phyloP scores from a whole-genome alignment of 495 filamentous ascomycete genomes.

The Aspergillus sclerotiicarbonarius region DNA sequence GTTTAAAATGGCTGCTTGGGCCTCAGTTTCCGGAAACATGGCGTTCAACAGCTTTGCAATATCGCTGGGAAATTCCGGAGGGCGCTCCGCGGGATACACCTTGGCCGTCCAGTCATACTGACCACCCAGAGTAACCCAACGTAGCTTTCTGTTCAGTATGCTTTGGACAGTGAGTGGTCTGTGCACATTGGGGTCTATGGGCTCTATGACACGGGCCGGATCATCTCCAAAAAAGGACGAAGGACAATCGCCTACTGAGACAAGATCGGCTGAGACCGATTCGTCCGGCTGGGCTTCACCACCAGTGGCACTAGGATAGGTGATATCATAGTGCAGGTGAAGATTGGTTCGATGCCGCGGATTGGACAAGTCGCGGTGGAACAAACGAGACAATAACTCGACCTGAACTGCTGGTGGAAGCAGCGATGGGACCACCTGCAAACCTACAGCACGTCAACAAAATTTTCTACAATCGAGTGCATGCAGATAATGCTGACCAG shows the following conservation, averaged over 20 bases:
- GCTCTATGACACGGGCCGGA: slow-evolving; percentile 40
- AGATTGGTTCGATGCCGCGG: slow-evolving; percentile 79
- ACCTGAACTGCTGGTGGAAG: slow-evolving; percentile 67
- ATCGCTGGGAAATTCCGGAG: slow-evolving; percentile 75
- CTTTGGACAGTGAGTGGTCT: slow-evolving; percentile 63
- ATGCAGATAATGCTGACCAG: slow-evolving; percentile 32
- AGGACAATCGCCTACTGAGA: neutral
- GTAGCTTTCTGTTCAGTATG: slow-evolving; percentile 71
- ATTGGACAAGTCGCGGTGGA: slow-evolving; percentile 78
- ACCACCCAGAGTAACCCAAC: slow-evolving; percentile 90
- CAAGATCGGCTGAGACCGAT: neutral
- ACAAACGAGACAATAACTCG: slow-evolving; percentile 61
- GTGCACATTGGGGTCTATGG: slow-evolving; percentile 66
- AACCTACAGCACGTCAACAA: slow-evolving; percentile 50
- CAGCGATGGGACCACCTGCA: slow-evolving; percentile 71
- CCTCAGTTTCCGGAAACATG: slow-evolving; percentile 67
- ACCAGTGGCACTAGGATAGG: slow-evolving; percentile 51
- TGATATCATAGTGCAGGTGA: slow-evolving; percentile 75
- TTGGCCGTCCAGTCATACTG: slow-evolving; percentile 94
- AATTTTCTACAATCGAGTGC: slow-evolving; percentile 3
- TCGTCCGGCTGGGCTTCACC: slow-evolving; percentile 7
- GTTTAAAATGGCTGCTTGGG: slow-evolving; percentile 90
- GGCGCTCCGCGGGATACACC: slow-evolving; percentile 62
- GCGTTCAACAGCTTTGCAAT: slow-evolving; percentile 60
- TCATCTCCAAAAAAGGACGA: slow-evolving; percentile 53